Percentiles rank a stretch among this genome's conserved stretches.
Conservation (phyloP, 2,329 filamentous ascomycete species). For the Didymella arachidicola region DNA sequence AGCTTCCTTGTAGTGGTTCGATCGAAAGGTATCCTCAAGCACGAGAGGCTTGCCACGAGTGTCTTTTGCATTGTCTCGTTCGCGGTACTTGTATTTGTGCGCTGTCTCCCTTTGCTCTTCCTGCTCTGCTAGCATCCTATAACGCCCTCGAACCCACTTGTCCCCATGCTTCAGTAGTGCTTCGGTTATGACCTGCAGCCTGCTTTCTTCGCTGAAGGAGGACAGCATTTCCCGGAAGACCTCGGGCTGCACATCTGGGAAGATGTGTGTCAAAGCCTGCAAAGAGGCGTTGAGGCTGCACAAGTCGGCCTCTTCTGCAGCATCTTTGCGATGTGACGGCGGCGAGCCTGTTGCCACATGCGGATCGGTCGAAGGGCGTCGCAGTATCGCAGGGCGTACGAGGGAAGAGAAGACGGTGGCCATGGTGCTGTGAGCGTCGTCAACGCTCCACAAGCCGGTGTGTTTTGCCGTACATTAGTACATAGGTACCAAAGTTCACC, state of each 20-base stretch:
- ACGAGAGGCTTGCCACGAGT: slow-evolving; percentile 56
- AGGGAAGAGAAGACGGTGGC: slow-evolving; percentile 49
- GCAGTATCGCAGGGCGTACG: slow-evolving; percentile 37
- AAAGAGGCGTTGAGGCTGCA: slow-evolving; percentile 75
- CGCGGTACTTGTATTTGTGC: slow-evolving; percentile 46
- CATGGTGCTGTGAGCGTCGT: slow-evolving; percentile 32
- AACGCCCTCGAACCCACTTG: slow-evolving; percentile 74
- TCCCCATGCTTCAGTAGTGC: slow-evolving; percentile 75
- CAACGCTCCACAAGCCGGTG: slow-evolving; percentile 14
- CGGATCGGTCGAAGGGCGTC: slow-evolving; percentile 24
- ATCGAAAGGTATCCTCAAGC: slow-evolving; percentile 71
- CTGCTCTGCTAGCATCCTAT: slow-evolving; percentile 47
- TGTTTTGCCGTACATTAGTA: slow-evolving; percentile 5
- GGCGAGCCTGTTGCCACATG: slow-evolving; percentile 18
- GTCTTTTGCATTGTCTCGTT: slow-evolving; percentile 40
- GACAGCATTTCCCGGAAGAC: slow-evolving; percentile 83
- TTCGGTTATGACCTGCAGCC: slow-evolving; percentile 79
- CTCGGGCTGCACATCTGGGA: slow-evolving; percentile 81
- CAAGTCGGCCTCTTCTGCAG: slow-evolving; percentile 66
- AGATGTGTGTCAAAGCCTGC: slow-evolving; percentile 72
- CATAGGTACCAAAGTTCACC: background rate
- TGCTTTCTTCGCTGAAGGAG: slow-evolving; percentile 77
- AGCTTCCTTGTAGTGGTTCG: slow-evolving; percentile 70
- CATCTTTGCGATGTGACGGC: slow-evolving; percentile 16
- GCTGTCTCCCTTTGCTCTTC: slow-evolving; percentile 46